Percentiles rank a stretch among this genome's conserved stretches.
Evolutionary conservation across 225 moss, liverwort and hornwort species (phyloP).

Genomic region (Physcomitrellopsis africana): DNA sequence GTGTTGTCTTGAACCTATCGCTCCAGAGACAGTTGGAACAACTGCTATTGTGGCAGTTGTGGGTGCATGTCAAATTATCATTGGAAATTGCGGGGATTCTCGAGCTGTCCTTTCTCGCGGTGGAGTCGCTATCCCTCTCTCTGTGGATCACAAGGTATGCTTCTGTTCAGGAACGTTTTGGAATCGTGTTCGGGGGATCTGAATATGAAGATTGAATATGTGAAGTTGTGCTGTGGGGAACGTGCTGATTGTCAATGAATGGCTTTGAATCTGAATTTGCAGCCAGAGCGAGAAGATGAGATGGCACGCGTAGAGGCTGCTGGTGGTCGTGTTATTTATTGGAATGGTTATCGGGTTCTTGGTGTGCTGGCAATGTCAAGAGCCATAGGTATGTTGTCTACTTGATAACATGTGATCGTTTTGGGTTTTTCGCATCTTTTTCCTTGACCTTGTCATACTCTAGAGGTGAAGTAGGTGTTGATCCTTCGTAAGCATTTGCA

Average conservation of each 20-base stretch:
- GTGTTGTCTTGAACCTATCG: constrained; percentile 79
- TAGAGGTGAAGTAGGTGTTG: neutral
- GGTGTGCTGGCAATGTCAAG: constrained; percentile 98
- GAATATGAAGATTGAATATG: fast-evolving
- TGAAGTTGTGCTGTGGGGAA: too few relatives aligned
- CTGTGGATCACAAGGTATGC: constrained; percentile 88
- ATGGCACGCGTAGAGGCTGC: constrained; percentile 92
- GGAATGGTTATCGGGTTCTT: constrained; percentile 97
- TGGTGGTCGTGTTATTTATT: constrained; percentile 92
- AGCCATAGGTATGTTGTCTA: constrained; percentile 69
- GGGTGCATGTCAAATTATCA: constrained; percentile 74
- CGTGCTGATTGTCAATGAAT: neutral
- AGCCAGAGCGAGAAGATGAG: constrained; percentile 98
- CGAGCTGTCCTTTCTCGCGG: constrained; percentile 95
- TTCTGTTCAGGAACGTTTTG: neutral
- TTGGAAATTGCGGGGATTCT: constrained; percentile 96
- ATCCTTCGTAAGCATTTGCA: neutral
- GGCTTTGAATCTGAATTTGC: constrained; percentile 30
- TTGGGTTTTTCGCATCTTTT: too few relatives aligned
- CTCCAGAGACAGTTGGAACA: constrained; percentile 91
- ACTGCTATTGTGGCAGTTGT: constrained; percentile 90
- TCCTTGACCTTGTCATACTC: neutral
- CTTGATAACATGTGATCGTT: neutral
- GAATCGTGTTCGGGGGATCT: fast-evolving
- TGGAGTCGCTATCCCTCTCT: constrained; percentile 84